Evolutionary conservation across 305 asterid species (phyloP), one percentile per base, ranked within the genome.

Genomic region (Fraxinus floribunda): DNA sequence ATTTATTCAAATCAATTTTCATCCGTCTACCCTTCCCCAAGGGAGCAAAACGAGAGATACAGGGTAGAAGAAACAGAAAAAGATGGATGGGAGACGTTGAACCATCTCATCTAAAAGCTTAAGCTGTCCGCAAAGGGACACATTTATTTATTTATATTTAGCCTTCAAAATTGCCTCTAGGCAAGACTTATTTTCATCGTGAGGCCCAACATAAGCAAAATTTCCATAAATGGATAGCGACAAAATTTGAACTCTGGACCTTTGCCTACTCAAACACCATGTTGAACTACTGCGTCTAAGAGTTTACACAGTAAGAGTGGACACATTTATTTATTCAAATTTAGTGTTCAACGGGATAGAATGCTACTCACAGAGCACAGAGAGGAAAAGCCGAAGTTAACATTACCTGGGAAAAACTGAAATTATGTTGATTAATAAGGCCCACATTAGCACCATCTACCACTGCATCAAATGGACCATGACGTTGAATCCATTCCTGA

Each of bases 381-480:
- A 82, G 64, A 32, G 36, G 79, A 70, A 44, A 82, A 75, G 76
- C 75, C 20, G 46, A 80, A 77, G 75, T 64, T 34, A 29, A 75
- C 32, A 30, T 32, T 86, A 92, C 97, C 98, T 91, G 97, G 52
- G 84, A 18, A 75, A 96, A 96, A 84, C 82, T 91, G 84, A 96
- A 94, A 13, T 46, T 66, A 46, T 84, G 89, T 81, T 87, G 90
- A 84, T 90, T 86, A 84, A 87, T 78, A 75, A 93, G 93, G 57
- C 97, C 94, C 76, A 94, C 79, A 87, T 96, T 94, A 80, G 99
- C 99, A 82, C 97, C 99, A 87, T 96, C 98, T 71, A 96, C 88
- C 15, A 94, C 97, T 78, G 99, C 98, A 91, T 96, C 99, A 84
- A 94, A 96, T 80, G 99, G 99, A 85, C 99, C 99, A 72, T 91